These are phyloP conservation scores for Paecilomyces fulvus DNA, from an alignment of 2,329 filamentous ascomycete species.

Conservation along the genomic window DNA sequence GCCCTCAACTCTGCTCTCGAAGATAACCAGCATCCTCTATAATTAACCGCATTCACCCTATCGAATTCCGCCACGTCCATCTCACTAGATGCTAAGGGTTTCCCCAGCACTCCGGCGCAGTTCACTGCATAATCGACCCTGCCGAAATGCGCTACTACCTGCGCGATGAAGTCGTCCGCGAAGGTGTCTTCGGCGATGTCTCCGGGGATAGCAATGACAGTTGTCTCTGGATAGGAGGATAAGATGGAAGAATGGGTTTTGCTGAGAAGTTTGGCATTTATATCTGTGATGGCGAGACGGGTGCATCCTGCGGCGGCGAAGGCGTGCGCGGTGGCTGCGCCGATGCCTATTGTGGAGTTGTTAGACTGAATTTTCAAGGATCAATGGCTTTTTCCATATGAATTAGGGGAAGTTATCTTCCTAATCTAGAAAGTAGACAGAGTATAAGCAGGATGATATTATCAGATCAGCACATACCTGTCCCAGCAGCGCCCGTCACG, in stretches of 20 bases:
- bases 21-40: slow-evolving; percentile 43
- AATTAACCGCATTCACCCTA: slow-evolving; percentile 47
- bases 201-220: slow-evolving; percentile 34
- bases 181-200: slow-evolving; percentile 40
- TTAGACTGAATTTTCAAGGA: no score
- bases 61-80: slow-evolving; percentile 44
- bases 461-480: slow-evolving; percentile 22
- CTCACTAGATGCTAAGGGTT: slow-evolving; percentile 21
- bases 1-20: slow-evolving; percentile 36
- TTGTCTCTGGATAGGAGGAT: slow-evolving; percentile 30
- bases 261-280: slow-evolving; percentile 35
- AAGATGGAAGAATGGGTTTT: slow-evolving; percentile 21
- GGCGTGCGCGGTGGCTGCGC: slow-evolving; percentile 43
- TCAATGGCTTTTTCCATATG: no score
- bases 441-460: no score
- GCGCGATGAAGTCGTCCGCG: slow-evolving; percentile 37
- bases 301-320: slow-evolving; percentile 45
- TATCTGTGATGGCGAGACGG: slow-evolving; percentile 47
- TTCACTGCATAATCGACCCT: slow-evolving; percentile 50
- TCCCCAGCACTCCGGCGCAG: slow-evolving; percentile 41
- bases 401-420: no score
- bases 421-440: no score
- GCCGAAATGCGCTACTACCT: slow-evolving; percentile 40
- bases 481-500: slow-evolving; percentile 42
- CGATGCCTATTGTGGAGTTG: slow-evolving; percentile 39